Conservation (phyloP, 2,329 filamentous ascomycete genomes). For the Lecanicillium sp. region DNA sequence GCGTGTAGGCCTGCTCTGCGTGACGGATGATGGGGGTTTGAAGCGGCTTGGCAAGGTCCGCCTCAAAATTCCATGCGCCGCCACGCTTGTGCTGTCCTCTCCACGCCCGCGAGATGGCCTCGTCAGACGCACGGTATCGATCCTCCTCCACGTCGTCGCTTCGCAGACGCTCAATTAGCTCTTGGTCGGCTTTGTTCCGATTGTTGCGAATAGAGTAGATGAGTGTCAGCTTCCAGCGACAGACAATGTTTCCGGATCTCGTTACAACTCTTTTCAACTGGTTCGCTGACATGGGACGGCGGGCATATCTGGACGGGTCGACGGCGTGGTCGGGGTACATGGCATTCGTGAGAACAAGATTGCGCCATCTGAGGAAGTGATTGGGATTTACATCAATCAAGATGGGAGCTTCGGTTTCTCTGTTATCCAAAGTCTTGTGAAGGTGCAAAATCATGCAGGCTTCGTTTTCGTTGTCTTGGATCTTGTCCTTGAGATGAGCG, state of each 20-base stretch:
- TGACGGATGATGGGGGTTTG: neutral
- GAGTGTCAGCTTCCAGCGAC: slow-evolving; percentile 41
- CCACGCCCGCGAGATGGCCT: neutral
- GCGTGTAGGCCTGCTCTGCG: slow-evolving; percentile 50
- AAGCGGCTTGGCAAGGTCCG: neutral
- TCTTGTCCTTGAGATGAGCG: slow-evolving; percentile 28
- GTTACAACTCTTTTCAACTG: slow-evolving; percentile 18
- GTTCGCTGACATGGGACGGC: slow-evolving; percentile 12
- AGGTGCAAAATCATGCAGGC: slow-evolving; percentile 32
- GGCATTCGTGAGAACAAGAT: slow-evolving; percentile 50
- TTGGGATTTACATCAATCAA: slow-evolving; percentile 36
- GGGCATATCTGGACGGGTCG: slow-evolving; percentile 16
- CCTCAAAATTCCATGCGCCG: slow-evolving; percentile 13
- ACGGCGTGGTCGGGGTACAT: slow-evolving; percentile 35
- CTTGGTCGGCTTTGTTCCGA: slow-evolving; percentile 27
- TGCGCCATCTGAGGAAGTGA: slow-evolving; percentile 34
- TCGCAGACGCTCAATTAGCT: slow-evolving; percentile 29
- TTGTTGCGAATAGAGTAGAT: slow-evolving; percentile 21
- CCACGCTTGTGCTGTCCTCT: slow-evolving; percentile 1
- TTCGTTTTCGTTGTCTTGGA: slow-evolving; percentile 37
- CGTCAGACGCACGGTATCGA: slow-evolving; percentile 19
- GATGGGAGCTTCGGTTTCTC: slow-evolving; percentile 33
- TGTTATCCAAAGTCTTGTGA: slow-evolving; percentile 33
- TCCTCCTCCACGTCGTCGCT: slow-evolving; percentile 25
- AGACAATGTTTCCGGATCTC: slow-evolving; percentile 37